Percentiles rank a stretch among this genome's conserved stretches.
These are phyloP conservation scores for Letharia columbiana DNA, from an alignment of 495 filamentous ascomycete species.

Conservation along the genomic window DNA sequence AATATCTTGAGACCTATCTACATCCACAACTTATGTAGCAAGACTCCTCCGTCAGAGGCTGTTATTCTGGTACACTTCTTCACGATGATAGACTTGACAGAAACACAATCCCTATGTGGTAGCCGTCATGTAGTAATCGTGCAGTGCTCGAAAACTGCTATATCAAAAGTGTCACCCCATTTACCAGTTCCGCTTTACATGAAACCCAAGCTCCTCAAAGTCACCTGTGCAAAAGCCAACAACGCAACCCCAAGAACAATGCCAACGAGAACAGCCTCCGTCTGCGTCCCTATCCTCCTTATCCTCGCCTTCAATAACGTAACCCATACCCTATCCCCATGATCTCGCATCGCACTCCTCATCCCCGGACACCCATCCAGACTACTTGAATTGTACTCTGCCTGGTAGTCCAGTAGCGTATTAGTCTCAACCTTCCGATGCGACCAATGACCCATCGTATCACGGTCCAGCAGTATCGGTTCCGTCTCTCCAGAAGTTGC, in stretches of 20 bases:
- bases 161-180: too few relatives aligned
- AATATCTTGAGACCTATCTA: too few relatives aligned
- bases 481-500: constrained; percentile 8
- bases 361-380: constrained; percentile 49
- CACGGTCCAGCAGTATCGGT: constrained; percentile 34
- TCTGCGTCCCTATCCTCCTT: constrained; percentile 28
- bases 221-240: constrained; percentile 5
- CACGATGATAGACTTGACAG: too few relatives aligned
- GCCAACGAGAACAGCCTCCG: constrained; percentile 32
- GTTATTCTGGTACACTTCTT: too few relatives aligned
- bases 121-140: too few relatives aligned
- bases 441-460: constrained; percentile 39
- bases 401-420: constrained; percentile 39
- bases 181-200: too few relatives aligned
- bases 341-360: constrained; percentile 33
- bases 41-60: too few relatives aligned
- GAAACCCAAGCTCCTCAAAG: not conserved
- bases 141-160: too few relatives aligned
- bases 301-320: constrained; percentile 26
- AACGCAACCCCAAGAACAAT: constrained; percentile 28
- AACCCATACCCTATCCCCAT: constrained; percentile 31
- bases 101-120: too few relatives aligned
- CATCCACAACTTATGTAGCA: too few relatives aligned
- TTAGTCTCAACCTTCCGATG: constrained; percentile 34
- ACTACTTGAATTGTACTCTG: constrained; percentile 39